Evolutionary conservation across 2,329 filamentous ascomycete species (phyloP).

Genomic region (Tolypocladium ovalisporum): DNA sequence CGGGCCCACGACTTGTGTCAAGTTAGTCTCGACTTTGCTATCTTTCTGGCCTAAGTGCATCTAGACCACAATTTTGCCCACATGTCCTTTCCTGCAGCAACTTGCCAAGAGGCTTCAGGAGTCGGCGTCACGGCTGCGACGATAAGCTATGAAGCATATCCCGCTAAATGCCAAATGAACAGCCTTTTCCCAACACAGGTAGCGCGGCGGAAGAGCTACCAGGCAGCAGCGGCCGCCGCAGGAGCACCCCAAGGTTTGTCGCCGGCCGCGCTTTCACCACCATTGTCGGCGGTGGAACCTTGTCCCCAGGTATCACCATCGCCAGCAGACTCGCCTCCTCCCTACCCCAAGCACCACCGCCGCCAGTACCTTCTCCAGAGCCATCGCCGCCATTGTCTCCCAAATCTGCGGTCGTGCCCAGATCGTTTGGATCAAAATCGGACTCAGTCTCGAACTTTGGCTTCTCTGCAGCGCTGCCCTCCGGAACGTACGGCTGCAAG

Average conservation of each 20-base stretch:
- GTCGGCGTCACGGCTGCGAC: background rate
- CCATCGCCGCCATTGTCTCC: slow-evolving; percentile 7
- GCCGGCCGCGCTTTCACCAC: too few species aligned
- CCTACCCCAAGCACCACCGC: slow-evolving; percentile 4
- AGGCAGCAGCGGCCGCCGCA: background rate
- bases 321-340: slow-evolving; percentile 1
- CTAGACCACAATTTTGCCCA: background rate
- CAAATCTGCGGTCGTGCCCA: slow-evolving; percentile 13
- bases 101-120: background rate
- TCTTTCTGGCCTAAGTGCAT: background rate
- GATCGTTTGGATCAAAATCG: slow-evolving; percentile 34
- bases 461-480: slow-evolving; percentile 34
- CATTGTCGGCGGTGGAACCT: too few species aligned
- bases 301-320: slow-evolving; percentile 2
- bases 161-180: background rate
- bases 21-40: background rate
- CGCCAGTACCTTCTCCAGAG: background rate
- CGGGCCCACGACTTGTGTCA: too few species aligned
- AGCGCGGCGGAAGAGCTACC: background rate
- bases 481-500: slow-evolving; percentile 52
- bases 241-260: slow-evolving; percentile 2
- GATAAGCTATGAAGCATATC: background rate
- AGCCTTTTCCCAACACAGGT: background rate
- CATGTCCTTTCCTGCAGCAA: too few species aligned
- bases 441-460: slow-evolving; percentile 46